A percentile compares a stretch with the other conserved stretches of the same genome.
These are phyloP conservation scores for Coemansia sp. DNA, from an alignment of 192 early-diverging fungal species.

Conservation along the genomic window DNA sequence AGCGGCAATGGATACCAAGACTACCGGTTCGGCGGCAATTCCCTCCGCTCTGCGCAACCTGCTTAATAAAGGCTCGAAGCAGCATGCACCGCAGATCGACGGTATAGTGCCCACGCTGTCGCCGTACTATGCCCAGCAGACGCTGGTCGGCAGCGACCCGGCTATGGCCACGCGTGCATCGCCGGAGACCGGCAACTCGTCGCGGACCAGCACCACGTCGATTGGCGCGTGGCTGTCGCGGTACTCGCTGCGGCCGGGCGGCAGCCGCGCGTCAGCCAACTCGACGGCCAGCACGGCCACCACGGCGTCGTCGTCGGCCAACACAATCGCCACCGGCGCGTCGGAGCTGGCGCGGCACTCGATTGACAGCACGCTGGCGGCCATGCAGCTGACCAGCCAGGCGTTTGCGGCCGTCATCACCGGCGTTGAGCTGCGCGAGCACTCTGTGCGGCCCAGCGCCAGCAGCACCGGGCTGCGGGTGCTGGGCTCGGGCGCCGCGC, in stretches of 20 bases:
- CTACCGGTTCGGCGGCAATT: slow-evolving; percentile 26
- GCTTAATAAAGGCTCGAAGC: slow-evolving; percentile 29
- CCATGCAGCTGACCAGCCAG: slow-evolving; percentile 31
- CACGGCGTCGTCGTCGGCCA: slow-evolving; percentile 22
- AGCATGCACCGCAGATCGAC: slow-evolving; percentile 51
- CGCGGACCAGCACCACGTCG: slow-evolving; percentile 5
- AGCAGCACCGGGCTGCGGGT: slow-evolving; percentile 13
- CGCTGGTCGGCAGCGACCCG: slow-evolving; percentile 37
- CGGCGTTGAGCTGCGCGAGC: slow-evolving; percentile 42
- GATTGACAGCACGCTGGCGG: slow-evolving; percentile 38
- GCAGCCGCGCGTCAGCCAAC: slow-evolving; percentile 35
- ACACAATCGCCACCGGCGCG: slow-evolving; percentile 16
- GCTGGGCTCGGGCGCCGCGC: slow-evolving; percentile 8
- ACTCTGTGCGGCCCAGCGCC: slow-evolving; percentile 8
- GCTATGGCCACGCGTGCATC: slow-evolving; percentile 31
- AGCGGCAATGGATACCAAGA: slow-evolving; percentile 32
- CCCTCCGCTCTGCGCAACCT: slow-evolving; percentile 46
- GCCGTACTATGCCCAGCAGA: slow-evolving; percentile 34
- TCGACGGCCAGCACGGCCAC: slow-evolving; percentile 34
- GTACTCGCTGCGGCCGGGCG: slow-evolving; percentile 34
- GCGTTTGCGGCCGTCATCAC: slow-evolving; percentile 47
- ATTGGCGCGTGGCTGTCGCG: slow-evolving; percentile 47
- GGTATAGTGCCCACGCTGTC: slow-evolving; percentile 48
- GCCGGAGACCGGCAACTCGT: slow-evolving; percentile 15
- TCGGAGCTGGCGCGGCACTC: slow-evolving; percentile 46